A percentile compares a stretch with the other conserved stretches of the same genome.
phyloP scores from a whole-genome alignment of 441 rosid species.

The Populus trichocarpa region DNA sequence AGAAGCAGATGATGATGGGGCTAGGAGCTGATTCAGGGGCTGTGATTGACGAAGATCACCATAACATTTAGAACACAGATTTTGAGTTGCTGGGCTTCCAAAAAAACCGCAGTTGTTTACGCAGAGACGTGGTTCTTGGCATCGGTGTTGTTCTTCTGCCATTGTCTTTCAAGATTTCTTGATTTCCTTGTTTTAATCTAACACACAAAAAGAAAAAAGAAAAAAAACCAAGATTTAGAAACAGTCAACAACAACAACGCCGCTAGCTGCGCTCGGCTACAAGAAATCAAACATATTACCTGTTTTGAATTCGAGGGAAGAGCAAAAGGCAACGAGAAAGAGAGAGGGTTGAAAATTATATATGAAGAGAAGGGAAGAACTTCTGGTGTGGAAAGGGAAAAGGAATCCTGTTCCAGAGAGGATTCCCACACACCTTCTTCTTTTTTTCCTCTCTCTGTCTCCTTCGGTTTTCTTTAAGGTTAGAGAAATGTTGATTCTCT shows the following conservation, averaged over 20 bases:
- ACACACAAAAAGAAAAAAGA: not conserved
- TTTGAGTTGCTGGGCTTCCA: conserved; percentile 65
- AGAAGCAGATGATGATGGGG: conserved; percentile 23
- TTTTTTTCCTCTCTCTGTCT: not conserved
- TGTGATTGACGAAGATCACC: conserved; percentile 50
- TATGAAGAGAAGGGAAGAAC: not conserved
- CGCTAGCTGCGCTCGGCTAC: not conserved
- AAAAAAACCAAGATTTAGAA: not conserved
- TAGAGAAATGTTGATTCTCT: not conserved
- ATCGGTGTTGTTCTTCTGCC: conserved; percentile 91
- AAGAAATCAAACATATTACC: not conserved
- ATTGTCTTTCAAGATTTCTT: conserved; percentile 18
- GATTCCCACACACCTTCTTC: conserved; percentile 34
- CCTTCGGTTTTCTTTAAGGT: not conserved
- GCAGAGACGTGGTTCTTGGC: conserved; percentile 65
- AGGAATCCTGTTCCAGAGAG: conserved; percentile 11
- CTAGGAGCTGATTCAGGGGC: conserved; percentile 53
- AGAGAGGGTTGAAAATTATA: not conserved
- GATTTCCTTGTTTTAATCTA: not conserved
- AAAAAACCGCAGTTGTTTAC: conserved; percentile 82
- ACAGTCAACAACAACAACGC: not conserved
- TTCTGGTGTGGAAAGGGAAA: not conserved
- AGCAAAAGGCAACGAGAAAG: not conserved
- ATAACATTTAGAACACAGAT: conserved; percentile 78
- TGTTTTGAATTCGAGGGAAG: not conserved